Evolutionary conservation across 2,329 filamentous ascomycete genomes (phyloP), one percentile per base, ranked within the genome.

Genomic region (Nakataea oryzae): DNA sequence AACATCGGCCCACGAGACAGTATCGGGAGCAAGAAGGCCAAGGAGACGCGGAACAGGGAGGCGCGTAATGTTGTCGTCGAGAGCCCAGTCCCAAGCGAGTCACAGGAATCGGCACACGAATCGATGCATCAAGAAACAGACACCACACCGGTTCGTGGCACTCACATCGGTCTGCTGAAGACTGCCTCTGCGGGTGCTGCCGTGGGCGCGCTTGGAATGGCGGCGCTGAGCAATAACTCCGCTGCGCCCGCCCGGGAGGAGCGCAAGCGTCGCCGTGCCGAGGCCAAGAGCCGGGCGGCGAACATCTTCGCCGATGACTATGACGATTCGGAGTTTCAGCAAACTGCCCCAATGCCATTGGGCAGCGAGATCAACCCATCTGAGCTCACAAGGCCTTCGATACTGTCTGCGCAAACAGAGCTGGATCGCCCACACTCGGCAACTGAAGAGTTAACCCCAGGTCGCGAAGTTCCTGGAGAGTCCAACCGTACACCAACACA

Each of bases 351-450:
- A 7, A 91, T 97, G 88, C 93, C 93, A 3, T 81, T 96, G 65
- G 88, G 89, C 74, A 96, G 93, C 74, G 90, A 91, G 62, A 84
- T 96, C 63, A 89, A 90, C 66, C 85, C 89, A 55, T 96, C 93
- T 0, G 93, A 97, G 60, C 75, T 97, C 62, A 97, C 93, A 0
- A 83, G 93, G 67, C 89, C 89, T 21, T 97, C 93, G 0, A 90
- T 97, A 61, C 76, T 95, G 24, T 95, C 93, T 6, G 89, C 90
- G 32, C 86, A 89, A 30, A 90, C 90, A 0, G 90, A 91, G 14
- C 13, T 30, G 3, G 60, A 57, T 66, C 79, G 86, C 60, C 88
- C 90, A 21, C 81, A 83, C 58, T 90, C 89, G 24, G 85, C 87
- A 27, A 87, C 81, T 69, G 86, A 82, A 68, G 83, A 83, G 74